Evolutionary conservation across 306 rosid species (phyloP).

Genomic region (Cicer chorassanicum): DNA sequence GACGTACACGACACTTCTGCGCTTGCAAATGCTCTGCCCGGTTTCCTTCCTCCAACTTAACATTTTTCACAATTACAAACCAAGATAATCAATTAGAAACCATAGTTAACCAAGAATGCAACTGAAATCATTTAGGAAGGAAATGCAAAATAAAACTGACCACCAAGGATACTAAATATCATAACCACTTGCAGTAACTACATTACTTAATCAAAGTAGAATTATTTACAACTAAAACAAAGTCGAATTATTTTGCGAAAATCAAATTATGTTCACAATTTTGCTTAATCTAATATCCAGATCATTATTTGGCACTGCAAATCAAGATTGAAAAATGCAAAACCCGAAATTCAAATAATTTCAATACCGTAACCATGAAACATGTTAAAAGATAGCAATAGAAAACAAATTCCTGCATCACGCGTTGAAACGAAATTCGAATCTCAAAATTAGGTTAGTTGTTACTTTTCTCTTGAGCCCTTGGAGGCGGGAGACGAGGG

Average conservation of each 20-base stretch:
- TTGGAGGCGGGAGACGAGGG: slow-evolving; percentile 84
- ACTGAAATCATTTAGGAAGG: slow-evolving; percentile 3
- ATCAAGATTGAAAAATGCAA: slow-evolving; percentile 28
- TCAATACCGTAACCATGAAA: background rate
- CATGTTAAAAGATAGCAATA: background rate
- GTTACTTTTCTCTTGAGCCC: slow-evolving; percentile 88
- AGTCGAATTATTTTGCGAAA: slow-evolving; percentile 3
- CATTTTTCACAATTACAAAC: slow-evolving; percentile 36
- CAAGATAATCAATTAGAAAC: slow-evolving; percentile 14
- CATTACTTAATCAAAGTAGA: slow-evolving; percentile 19
- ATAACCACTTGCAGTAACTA: slow-evolving; percentile 12
- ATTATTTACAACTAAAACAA: background rate
- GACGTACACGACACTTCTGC: slow-evolving; percentile 79
- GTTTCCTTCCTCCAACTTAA: slow-evolving; percentile 87
- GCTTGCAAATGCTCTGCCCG: slow-evolving; percentile 82
- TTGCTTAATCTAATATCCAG: background rate
- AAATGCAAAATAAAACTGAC: background rate
- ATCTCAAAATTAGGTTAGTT: slow-evolving; percentile 39
- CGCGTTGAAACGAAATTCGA: slow-evolving; percentile 13
- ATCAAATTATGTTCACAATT: background rate
- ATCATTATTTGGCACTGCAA: slow-evolving; percentile 16
- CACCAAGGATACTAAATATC: slow-evolving; percentile 19
- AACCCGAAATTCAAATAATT: background rate
- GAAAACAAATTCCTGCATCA: background rate
- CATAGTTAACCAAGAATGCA: background rate